Conservation (phyloP, 805 yeast genomes). For the Yarrowia divulgata region DNA sequence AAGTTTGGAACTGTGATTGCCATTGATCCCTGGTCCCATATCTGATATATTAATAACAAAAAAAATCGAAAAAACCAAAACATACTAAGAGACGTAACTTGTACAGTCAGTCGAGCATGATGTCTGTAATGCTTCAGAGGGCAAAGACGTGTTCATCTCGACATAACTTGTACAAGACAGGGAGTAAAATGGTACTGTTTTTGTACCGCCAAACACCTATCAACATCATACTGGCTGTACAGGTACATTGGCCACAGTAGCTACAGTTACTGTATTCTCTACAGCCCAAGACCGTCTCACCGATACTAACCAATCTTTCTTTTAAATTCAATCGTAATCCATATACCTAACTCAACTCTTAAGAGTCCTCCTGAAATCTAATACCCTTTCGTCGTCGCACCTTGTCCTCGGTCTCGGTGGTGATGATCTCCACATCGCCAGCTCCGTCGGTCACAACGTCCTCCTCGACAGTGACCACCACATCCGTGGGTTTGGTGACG, state of each 20-base stretch:
- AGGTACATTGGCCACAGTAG: too few relatives aligned
- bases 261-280: too few relatives aligned
- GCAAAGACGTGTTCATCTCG: too few relatives aligned
- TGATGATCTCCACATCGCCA: slow-evolving; percentile 31
- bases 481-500: slow-evolving; percentile 36
- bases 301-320: too few relatives aligned
- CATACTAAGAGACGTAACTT: neutral
- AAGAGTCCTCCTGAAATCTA: slow-evolving; percentile 42
- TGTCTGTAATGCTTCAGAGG: too few relatives aligned
- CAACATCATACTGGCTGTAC: too few relatives aligned
- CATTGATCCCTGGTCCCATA: slow-evolving; percentile 53
- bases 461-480: slow-evolving; percentile 5
- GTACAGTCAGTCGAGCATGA: too few relatives aligned
- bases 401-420: slow-evolving; percentile 22
- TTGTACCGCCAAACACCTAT: too few relatives aligned
- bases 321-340: neutral
- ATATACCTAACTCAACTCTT: slow-evolving; percentile 6
- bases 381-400: slow-evolving; percentile 43
- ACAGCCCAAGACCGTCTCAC: too few relatives aligned
- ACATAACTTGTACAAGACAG: too few relatives aligned
- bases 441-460: slow-evolving; percentile 17
- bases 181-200: too few relatives aligned
- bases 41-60: slow-evolving; percentile 40
- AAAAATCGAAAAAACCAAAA: slow-evolving; percentile 13
- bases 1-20: slow-evolving; percentile 53